A percentile compares a stretch with the other conserved stretches of the same genome.
Evolutionary conservation across 306 rosid species (phyloP).

Genomic region (Gastrolobium villosum): DNA sequence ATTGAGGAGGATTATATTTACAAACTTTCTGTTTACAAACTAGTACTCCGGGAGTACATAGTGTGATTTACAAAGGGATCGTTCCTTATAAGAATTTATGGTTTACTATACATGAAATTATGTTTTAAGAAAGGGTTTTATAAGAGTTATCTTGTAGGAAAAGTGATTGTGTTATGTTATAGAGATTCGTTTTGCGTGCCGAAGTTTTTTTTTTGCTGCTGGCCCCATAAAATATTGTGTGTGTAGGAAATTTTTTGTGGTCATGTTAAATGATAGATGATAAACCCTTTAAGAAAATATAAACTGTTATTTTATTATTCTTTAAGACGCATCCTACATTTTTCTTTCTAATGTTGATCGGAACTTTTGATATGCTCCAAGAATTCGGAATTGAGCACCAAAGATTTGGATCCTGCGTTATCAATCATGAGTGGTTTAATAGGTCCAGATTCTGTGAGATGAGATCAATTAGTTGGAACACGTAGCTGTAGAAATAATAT

Average conservation of each 20-base stretch:
- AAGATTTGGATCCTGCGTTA: not conserved
- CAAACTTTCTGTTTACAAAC: too few relatives aligned
- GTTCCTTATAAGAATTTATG: too few relatives aligned
- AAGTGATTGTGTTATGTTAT: too few relatives aligned
- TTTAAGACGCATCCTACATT: not conserved
- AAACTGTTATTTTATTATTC: not conserved
- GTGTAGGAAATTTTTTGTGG: too few relatives aligned
- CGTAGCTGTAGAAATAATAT: not conserved
- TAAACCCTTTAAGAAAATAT: not conserved
- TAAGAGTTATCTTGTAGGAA: too few relatives aligned
- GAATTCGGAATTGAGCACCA: slow-evolving; percentile 3
- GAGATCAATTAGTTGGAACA: not conserved
- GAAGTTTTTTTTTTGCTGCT: too few relatives aligned
- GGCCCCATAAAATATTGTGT: too few relatives aligned
- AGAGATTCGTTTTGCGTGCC: too few relatives aligned
- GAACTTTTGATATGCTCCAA: not conserved
- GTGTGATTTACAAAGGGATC: too few relatives aligned
- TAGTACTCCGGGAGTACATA: too few relatives aligned
- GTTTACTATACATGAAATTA: not conserved
- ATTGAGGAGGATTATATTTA: too few relatives aligned
- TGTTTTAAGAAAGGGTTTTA: not conserved
- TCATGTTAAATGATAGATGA: too few relatives aligned
- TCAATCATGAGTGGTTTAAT: not conserved
- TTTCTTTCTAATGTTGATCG: not conserved
- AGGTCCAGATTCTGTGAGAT: not conserved